Base-by-base conservation (phyloP, 495 filamentous ascomycete species). In the Daldinia vernicosa region DNA sequence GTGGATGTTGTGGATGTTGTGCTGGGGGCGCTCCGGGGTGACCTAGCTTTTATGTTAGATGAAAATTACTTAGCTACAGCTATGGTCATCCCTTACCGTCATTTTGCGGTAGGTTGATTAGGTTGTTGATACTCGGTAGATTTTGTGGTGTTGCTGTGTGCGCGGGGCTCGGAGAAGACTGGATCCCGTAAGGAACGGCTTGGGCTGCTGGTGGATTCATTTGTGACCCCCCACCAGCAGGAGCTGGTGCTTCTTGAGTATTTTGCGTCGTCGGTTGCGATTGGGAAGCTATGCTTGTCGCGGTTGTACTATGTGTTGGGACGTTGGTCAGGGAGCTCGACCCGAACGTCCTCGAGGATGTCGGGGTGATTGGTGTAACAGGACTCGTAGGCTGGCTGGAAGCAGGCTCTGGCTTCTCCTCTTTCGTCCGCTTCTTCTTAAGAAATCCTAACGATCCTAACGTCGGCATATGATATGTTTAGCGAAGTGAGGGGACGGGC, bases 351-450 rank as follows among this genome's bases (percentile, higher is more conserved):
- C 82, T 83, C 78, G 79, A 64, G 53, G 72, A 74, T 24, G 75
- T 76, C 60, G 76, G 79, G 27, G 83, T 71, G 50, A 82, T 81
- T 22, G 85, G 83, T 28, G 83, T 87, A 71, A 86, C 82, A 62
- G 89, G 85, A 75, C 90, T 90, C 71, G 85, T 87, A 74, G 86
- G 86, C 75, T 89, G 79, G 80, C 88, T 82, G 79, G 85, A 60
- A 84, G 87, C 24, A 77, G 86, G 82, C 84, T 84, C 76, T 78
- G 86, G 74, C 78, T 87, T 82, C 78, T 86, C 75, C 84, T 89
- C 80, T 89, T 93, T 97, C 83, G 95, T 96, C 87, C 93, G 89
- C 86, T 96, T 94, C 89, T 97, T 98, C 87, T 98, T 99, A 76
- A 99, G 88, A 76, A 97, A 91, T 70, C 93, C 92, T 82, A 93